Evolutionary conservation across 495 filamentous ascomycete genomes (phyloP).

Genomic region (Hyaloscypha finlandica): DNA sequence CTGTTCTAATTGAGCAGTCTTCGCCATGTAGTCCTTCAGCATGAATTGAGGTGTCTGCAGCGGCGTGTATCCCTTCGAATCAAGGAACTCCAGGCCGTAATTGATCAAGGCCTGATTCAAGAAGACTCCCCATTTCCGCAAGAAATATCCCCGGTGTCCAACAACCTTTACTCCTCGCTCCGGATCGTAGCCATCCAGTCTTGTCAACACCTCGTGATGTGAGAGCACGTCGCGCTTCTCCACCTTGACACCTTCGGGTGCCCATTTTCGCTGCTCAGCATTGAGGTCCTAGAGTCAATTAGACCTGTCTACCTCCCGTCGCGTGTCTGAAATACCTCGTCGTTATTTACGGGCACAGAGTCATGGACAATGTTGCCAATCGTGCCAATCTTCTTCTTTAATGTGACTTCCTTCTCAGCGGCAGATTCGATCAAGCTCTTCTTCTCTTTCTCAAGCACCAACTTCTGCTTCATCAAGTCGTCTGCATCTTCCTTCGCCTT

Average conservation of each 20-base stretch:
- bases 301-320: background rate
- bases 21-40: slow-evolving; percentile 96
- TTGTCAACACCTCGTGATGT: slow-evolving; percentile 90
- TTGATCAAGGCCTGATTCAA: slow-evolving; percentile 90
- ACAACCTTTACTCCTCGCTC: slow-evolving; percentile 94
- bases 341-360: slow-evolving; percentile 85
- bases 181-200: slow-evolving; percentile 89
- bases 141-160: slow-evolving; percentile 92
- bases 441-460: slow-evolving; percentile 74
- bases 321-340: slow-evolving; percentile 59
- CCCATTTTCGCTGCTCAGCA: slow-evolving; percentile 71
- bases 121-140: slow-evolving; percentile 89
- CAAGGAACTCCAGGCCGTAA: slow-evolving; percentile 89
- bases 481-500: slow-evolving; percentile 90
- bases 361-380: slow-evolving; percentile 96
- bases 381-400: slow-evolving; percentile 75
- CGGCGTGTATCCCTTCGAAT: slow-evolving; percentile 74
- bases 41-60: slow-evolving; percentile 96
- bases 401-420: slow-evolving; percentile 66
- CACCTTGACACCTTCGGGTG: slow-evolving; percentile 67
- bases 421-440: slow-evolving; percentile 74
- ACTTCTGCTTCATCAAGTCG: slow-evolving; percentile 73
- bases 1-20: slow-evolving; percentile 95
- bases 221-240: slow-evolving; percentile 76
- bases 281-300: slow-evolving; percentile 69